These are phyloP conservation scores for Colletotrichum shisoi DNA, from an alignment of 2,329 filamentous ascomycete species.

Conservation along the genomic window DNA sequence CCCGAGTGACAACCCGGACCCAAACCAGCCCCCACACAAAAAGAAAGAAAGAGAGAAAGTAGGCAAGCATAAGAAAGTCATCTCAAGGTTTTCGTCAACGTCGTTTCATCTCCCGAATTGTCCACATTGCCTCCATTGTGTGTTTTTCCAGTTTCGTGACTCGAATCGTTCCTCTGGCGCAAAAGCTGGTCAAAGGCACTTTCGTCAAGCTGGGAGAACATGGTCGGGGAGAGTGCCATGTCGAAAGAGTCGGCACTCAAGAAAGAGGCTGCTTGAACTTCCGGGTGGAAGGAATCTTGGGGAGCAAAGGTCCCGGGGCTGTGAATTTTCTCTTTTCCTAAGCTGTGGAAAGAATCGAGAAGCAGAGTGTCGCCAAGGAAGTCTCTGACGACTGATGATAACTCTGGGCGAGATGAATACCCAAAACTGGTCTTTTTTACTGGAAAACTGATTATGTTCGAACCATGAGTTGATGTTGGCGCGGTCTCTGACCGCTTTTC, in stretches of 20 bases:
- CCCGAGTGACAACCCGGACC: background rate
- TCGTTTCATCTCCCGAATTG: background rate
- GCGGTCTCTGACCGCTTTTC: slow-evolving; percentile 10
- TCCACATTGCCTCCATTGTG: background rate
- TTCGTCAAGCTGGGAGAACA: slow-evolving; percentile 22
- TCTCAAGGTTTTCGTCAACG: background rate
- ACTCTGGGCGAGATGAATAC: background rate
- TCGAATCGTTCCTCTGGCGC: slow-evolving; percentile 1
- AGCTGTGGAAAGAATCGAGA: slow-evolving; percentile 3
- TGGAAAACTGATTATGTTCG: slow-evolving; percentile 13
- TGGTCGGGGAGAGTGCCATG: slow-evolving; percentile 8
- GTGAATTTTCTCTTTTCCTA: slow-evolving; percentile 11
- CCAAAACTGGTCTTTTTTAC: slow-evolving; percentile 2
- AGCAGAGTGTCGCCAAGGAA: slow-evolving; percentile 4
- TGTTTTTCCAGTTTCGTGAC: background rate
- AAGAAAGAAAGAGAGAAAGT: background rate
- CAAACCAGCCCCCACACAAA: background rate
- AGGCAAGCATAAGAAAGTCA: background rate
- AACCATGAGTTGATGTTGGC: background rate
- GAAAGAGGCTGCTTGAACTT: background rate
- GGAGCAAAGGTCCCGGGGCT: slow-evolving; percentile 11
- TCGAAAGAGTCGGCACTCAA: slow-evolving; percentile 6
- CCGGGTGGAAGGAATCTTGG: background rate
- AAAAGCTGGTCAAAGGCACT: slow-evolving; percentile 22
- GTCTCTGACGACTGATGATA: background rate